Base-by-base conservation (phyloP, 768 basidiomycete species). In the Phylloporus sp. region DNA sequence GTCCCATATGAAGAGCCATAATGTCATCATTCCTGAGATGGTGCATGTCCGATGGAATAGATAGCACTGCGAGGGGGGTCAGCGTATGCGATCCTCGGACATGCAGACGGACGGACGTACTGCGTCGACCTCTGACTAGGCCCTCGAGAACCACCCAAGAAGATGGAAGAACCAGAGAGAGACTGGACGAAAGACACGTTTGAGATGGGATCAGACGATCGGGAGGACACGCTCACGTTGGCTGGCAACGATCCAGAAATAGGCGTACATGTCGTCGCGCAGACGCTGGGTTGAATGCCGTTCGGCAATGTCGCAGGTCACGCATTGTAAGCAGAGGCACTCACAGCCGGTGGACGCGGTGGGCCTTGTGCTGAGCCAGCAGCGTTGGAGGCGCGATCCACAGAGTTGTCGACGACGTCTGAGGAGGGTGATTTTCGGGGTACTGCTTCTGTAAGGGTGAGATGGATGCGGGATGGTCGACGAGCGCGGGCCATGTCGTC, bases 61-160 rank as follows among this genome's bases (percentile, higher is more conserved):
- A 57, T 63, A 55, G 46, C 48, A 38, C 37, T 49, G 42, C 53
- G 26, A 15, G 34, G 9, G 11, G 15, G 43, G 17, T 63, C 26
- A 54, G 50, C 6, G 15, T 15, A 33, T 32, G 23, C n/a, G n/a
- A n/a, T 18, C 40, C 31, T 33, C 21, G 27, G 23, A 33, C 1
- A 15, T 20, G 40, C 9, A 14, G 38, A 39, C 13, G 10, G 38
- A 39, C 13, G 10, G 37, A 49, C 57, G 34, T 35, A 55, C 59
- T 14, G 48, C 27, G 31, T 20, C 43, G 51, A 21, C 55, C 54
- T 53, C 52, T 44, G 38, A 31, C 34, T 41, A 66, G 53, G 56
- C 50, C 53, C 55, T 57, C 49, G 53, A 53, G 27, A 65, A 44
- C 63, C 56, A 57, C 38, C 45, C 50, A 37, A 63, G 43, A 48